Base-by-base conservation (phyloP, 257 asterid genomes). In the Nicotiana tomentosiformis region DNA sequence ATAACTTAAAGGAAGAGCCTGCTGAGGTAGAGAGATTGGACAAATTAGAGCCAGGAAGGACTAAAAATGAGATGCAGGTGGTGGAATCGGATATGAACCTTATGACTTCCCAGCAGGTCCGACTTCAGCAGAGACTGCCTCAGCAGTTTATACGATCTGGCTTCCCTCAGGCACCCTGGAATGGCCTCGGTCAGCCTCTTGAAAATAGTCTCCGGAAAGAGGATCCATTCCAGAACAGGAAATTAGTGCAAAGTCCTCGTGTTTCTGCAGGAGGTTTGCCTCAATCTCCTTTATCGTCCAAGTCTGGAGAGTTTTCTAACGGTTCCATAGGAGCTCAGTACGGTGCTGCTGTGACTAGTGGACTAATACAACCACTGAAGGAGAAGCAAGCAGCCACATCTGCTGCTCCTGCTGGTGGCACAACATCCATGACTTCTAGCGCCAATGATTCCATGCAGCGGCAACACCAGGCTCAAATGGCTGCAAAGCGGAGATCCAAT, bases 261-360 rank as follows among this genome's bases (percentile, higher is more conserved):
- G 91, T 91, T 69, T 96, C 99, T 84, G 90, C 93, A 80, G 97
- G 97, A 78, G 99, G 96, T 39, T 90, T 96, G 64, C 98, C 99
- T 81, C 98, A 93, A 83, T 94, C 99, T 88, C 99, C 99, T n/a
- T 86, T 95, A 88, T 94, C 98, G 3, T 95, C 99, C 46, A 95
- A 90, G 85, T 94, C 99, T 49, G 98, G 97, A 68, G 99, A 95
- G 88, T 90, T 95, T 87, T 95, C 98, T 26, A 93, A 96, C 83
- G 98, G 98, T 84, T 95, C 99, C 29, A 87, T 93, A 49, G 98
- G 98, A 65, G 96, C 87, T 77, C 99, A 94, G 80, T 93, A 91
- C 83, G 98, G 97, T 82, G 89, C 90, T 30, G 96, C 87, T 80
- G 94, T 90, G 82, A 89, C 90, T 66, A 93, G 97, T 85, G 93